Conservation (phyloP, 148 eudicot species). For the Tetragonia tetragonoides region DNA sequence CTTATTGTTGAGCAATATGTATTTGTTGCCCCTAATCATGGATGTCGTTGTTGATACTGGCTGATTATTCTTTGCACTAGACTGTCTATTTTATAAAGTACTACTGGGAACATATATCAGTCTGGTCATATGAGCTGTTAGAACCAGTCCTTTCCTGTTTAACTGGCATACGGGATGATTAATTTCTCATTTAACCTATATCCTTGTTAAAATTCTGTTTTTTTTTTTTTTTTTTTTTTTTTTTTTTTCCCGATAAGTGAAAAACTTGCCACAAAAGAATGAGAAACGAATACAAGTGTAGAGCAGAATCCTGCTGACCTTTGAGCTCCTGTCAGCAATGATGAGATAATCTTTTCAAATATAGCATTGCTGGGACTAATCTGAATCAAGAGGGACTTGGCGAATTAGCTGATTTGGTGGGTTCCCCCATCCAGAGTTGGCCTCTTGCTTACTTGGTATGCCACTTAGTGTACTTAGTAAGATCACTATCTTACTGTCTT, state of each 20-base stretch:
- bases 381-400: no score
- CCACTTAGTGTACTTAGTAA: no score
- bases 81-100: not conserved
- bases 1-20: constrained; percentile 13
- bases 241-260: not conserved
- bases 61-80: not conserved
- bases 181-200: not conserved
- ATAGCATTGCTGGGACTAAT: no score
- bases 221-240: no score
- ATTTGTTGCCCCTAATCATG: not conserved
- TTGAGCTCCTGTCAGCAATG: no score
- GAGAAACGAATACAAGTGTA: not conserved
- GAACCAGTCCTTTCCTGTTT: not conserved
- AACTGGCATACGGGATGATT: not conserved
- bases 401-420: no score
- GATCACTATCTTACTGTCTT: no score
- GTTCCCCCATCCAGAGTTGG: no score
- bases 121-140: not conserved
- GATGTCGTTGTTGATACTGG: not conserved
- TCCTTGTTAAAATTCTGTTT: not conserved
- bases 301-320: not conserved
- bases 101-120: not conserved
- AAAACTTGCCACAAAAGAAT: not conserved
- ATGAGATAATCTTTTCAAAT: no score
- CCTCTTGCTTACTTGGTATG: no score